Base-by-base conservation (phyloP, 306 rosid species). In the Acacia confusa region DNA sequence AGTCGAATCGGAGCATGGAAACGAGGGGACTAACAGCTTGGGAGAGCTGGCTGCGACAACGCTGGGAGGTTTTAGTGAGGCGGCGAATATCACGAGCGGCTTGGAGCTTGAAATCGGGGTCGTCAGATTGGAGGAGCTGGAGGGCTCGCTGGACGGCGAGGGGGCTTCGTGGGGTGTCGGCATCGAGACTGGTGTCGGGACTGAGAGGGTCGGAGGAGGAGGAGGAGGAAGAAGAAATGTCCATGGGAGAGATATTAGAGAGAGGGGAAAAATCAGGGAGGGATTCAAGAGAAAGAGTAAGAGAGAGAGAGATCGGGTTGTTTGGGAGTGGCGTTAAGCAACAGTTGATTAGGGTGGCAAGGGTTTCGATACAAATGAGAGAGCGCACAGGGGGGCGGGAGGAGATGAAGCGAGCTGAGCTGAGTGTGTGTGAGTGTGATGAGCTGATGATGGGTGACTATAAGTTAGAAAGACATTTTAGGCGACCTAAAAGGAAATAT, bases 61-160 rank as follows among this genome's bases (percentile, higher is more conserved):
- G 85, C 19, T 93, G 97, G 0, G 98, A 95, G 53, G 97, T 90
- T 73, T 95, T 95, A 10, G 99, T 95, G 82, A 95, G 98, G 0
- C 92, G 91, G 55, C 99, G 89, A 55, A 95, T 93, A 78, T 95
- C 98, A 0, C 87, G 89, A 4, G 99, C 99, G 17, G 91, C 97
- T 27, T 89, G 87, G 28, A 93, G 82, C 80, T 84, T 88, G 9
- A 77, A 79, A 66, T 86, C 91, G 0, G 84, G 86, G 48, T 80
- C 87, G 83, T 86, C 94, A 44, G 97, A 95, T 75, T 80, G 87
- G 12, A 95, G 78, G 4, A 93, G 91, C 48, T 84, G 85, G 8
- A 93, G 87, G 0, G 97, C 98, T 8, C 89, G 92, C 5, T 84
- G 87, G 17, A 95, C 96, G 52, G 97, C 88, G 2, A 87, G 44